Base-by-base conservation (phyloP, 148 eudicot species). In the Persicaria tinctoria region DNA sequence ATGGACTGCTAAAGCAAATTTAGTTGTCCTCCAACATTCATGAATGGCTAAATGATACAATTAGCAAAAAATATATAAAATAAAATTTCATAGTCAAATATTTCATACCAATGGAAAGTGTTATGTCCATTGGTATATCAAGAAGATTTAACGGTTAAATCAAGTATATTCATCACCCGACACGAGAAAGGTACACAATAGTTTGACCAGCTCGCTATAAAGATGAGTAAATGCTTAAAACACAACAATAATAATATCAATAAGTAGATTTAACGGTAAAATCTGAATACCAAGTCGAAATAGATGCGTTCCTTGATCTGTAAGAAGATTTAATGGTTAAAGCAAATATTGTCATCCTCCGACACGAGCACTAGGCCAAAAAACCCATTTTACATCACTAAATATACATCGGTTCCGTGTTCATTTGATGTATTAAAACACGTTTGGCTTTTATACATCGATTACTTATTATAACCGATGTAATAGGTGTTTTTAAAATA, bases 281-380 rank as follows among this genome's bases (percentile, higher is more conserved):
- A 55, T 53, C 32, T 20, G 1, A 32, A 46, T 32, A 32, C 11
- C 55, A 32, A 59, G 6, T 44, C 12, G 72, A 76, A 44, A 76
- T 48, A 68, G 53, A 14, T 13, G 4, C 23, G 23, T 23, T 76
- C 13, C 70, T 64, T 64, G 70, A n/a, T 12, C 17, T 32, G 1
- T 41, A n/a, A 64, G 12, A 17, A 13, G 12, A n/a, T 3, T 41
- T 64, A 46, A 10, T 38, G 70, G 47, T 41, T 3, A 64, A 32
- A 64, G 3, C n/a, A 64, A 64, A 64, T 64, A 12, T 86, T 63
- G 91, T 86, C 89, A 87, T 78, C 89, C 73, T 86, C 86, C 81
- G 87, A 87, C 89, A 86, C 89, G 86, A 76, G 77, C n/a, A n/a
- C n/a, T n/a, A n/a, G n/a, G n/a, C n/a, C n/a, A n/a, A n/a, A n/a